phyloP scores from a whole-genome alignment of 2,329 filamentous ascomycete genomes.

The Diaporthe vexans region DNA sequence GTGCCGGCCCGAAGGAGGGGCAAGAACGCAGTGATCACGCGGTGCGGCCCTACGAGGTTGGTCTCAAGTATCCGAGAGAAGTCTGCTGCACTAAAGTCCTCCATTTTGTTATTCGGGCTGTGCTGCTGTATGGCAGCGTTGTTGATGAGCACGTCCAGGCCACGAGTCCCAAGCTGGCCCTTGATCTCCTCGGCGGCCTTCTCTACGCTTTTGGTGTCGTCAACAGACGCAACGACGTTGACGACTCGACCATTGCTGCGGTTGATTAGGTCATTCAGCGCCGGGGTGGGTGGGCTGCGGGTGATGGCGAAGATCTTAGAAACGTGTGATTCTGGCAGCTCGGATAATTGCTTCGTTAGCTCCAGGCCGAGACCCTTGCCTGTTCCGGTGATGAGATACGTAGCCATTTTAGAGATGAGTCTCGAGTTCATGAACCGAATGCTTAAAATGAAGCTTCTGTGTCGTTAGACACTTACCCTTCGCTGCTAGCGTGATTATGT shows the following conservation, averaged over 20 bases:
- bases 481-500: neutral
- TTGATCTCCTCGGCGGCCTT: neutral
- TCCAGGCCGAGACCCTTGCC: conserved; percentile 17
- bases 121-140: conserved; percentile 17
- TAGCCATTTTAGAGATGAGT: neutral
- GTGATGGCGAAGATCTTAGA: conserved; percentile 12
- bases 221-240: neutral
- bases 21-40: neutral
- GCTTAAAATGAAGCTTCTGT: neutral
- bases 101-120: conserved; percentile 9
- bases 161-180: neutral
- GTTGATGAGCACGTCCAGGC: conserved; percentile 10
- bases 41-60: conserved; percentile 17
- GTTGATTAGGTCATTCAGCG: neutral
- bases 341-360: conserved; percentile 16
- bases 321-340: neutral
- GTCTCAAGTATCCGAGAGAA: conserved; percentile 2
- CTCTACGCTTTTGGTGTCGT: conserved; percentile 15
- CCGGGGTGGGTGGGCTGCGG: neutral
- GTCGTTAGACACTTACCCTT: neutral
- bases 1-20: neutral
- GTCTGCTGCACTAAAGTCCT: conserved; percentile 3
- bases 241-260: neutral
- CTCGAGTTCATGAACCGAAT: neutral
- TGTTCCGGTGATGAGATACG: conserved; percentile 30